Conservation (phyloP, 441 rosid genomes). For the Gossypium davidsonii region DNA sequence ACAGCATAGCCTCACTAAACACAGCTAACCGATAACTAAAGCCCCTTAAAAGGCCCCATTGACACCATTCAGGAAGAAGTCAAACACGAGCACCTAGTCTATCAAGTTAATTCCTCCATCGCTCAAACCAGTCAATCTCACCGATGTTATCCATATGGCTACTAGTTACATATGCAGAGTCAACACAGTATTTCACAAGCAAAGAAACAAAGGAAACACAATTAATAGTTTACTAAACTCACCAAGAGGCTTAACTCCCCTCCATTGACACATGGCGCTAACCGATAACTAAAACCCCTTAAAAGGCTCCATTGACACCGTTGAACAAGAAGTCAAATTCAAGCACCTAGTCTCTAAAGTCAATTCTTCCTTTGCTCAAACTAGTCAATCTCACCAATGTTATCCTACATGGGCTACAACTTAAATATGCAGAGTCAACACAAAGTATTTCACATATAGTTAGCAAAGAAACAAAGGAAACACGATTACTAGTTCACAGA, state of each 20-base stretch:
- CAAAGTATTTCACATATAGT: neutral
- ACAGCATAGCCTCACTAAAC: conserved; percentile 17
- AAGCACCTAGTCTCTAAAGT: neutral
- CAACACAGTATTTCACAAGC: neutral
- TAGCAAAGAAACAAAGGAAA: neutral
- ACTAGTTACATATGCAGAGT: neutral
- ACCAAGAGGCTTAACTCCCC: conserved; percentile 23
- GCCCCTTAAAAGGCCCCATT: neutral
- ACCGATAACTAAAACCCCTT: no score
- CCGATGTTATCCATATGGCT: neutral
- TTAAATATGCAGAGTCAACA: neutral
- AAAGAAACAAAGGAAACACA: no score
- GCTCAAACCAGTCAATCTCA: neutral
- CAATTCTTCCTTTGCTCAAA: neutral
- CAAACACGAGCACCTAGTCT: neutral
- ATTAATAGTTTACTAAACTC: conserved; percentile 23
- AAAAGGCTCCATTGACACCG: no score
- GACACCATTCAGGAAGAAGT: neutral
- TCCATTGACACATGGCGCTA: no score
- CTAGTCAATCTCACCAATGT: neutral
- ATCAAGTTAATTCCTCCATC: neutral
- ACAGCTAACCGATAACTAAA: neutral
- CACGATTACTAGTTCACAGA: no score
- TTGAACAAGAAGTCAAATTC: no score
- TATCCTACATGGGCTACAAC: no score